These are phyloP conservation scores for Suhomyces bribrorum DNA, from an alignment of 1,139 yeast genomes.

Conservation along the genomic window DNA sequence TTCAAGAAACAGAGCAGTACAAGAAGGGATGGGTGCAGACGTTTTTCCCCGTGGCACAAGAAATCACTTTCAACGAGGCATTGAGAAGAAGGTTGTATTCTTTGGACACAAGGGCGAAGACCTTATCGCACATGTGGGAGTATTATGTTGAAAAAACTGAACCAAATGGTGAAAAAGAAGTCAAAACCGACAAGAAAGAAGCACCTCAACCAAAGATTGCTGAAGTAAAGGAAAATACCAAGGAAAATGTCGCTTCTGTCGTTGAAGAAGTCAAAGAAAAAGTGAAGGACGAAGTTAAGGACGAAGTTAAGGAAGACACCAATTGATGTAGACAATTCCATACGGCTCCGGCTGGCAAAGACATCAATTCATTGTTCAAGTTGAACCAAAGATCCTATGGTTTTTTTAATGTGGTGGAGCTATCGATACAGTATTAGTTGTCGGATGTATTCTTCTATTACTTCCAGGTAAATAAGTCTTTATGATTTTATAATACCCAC, in stretches of 20 bases:
- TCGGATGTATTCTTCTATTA: no score
- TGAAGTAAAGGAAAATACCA: constrained; percentile 1
- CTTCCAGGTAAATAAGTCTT: no score
- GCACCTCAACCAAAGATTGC: no score
- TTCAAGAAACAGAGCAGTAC: constrained; percentile 70
- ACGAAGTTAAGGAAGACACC: neutral
- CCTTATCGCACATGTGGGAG: constrained; percentile 54
- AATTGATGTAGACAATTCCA: neutral
- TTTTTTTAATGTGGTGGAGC: no score
- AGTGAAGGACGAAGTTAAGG: neutral
- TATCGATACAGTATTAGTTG: no score
- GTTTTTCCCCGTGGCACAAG: constrained; percentile 80
- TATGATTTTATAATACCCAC: no score
- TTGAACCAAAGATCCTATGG: no score
- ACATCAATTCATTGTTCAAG: neutral
- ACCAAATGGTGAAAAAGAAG: constrained; percentile 5
- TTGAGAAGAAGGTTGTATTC: constrained; percentile 74
- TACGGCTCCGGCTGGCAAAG: no score
- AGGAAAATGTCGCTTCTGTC: neutral
- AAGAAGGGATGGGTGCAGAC: constrained; percentile 81
- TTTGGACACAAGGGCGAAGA: constrained; percentile 56
- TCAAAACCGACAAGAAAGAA: constrained; percentile 1
- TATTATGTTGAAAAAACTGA: constrained; percentile 22
- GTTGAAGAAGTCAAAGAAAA: neutral
- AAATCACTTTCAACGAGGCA: constrained; percentile 90